A percentile compares a stretch with the other conserved stretches of the same genome.
These are phyloP conservation scores for Pseudocercospora eumusae DNA, from an alignment of 2,329 filamentous ascomycete genomes.

Conservation along the genomic window DNA sequence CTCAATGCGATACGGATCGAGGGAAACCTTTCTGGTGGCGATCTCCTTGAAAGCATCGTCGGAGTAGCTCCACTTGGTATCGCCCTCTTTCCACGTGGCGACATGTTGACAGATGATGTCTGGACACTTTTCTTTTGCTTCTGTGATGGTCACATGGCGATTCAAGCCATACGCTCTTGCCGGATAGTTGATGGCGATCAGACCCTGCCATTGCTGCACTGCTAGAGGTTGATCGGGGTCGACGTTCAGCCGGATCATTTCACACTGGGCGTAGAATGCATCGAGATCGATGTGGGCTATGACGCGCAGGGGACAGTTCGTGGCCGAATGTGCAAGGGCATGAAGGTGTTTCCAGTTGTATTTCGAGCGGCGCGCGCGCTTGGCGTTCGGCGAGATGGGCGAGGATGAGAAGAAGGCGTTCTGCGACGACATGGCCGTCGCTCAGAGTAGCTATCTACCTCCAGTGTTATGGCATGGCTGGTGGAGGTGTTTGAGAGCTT, in stretches of 20 bases:
- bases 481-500: background rate
- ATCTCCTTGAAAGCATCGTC: slow-evolving; percentile 78
- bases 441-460: no score
- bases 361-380: slow-evolving; percentile 56
- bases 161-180: slow-evolving; percentile 78
- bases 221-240: slow-evolving; percentile 78
- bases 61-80: slow-evolving; percentile 88
- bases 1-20: slow-evolving; percentile 87
- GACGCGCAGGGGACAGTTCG: slow-evolving; percentile 76
- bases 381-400: slow-evolving; percentile 28
- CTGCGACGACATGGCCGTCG: slow-evolving; percentile 30
- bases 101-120: slow-evolving; percentile 86
- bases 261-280: slow-evolving; percentile 93
- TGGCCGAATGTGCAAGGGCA: slow-evolving; percentile 70
- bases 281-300: slow-evolving; percentile 93
- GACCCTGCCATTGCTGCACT: slow-evolving; percentile 91
- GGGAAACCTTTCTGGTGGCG: slow-evolving; percentile 84
- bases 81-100: slow-evolving; percentile 89
- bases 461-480: background rate
- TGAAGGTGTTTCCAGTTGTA: slow-evolving; percentile 85
- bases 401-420: slow-evolving; percentile 35
- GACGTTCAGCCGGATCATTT: slow-evolving; percentile 80
- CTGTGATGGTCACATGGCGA: slow-evolving; percentile 73
- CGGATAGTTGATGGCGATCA: slow-evolving; percentile 96
- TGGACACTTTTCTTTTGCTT: slow-evolving; percentile 85